A percentile compares a stretch with the other conserved stretches of the same genome.
These are phyloP conservation scores for Orbilia ellipsospora DNA, from an alignment of 2,329 filamentous ascomycete species.

Conservation along the genomic window DNA sequence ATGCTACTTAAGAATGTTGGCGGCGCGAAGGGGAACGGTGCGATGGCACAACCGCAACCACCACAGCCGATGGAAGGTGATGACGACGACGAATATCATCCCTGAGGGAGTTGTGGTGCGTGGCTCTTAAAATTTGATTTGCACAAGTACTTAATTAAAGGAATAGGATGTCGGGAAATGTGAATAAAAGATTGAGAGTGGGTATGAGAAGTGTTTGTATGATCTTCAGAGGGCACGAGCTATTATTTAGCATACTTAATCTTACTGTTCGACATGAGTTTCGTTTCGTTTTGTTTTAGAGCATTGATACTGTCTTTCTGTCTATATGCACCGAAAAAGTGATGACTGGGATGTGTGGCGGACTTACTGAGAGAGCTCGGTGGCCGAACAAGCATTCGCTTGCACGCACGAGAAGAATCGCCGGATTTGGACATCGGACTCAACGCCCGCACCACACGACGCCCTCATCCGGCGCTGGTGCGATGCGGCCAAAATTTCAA, in stretches of 20 bases:
- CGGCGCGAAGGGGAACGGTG: constrained; percentile 53
- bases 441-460: constrained; percentile 8
- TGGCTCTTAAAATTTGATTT: neutral
- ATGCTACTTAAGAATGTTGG: constrained; percentile 66
- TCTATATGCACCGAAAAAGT: neutral
- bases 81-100: constrained; percentile 58
- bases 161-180: neutral
- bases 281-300: too few relatives aligned
- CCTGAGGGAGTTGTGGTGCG: constrained; percentile 12
- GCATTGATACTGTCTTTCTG: neutral
- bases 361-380: neutral
- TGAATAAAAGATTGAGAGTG: neutral
- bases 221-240: constrained; percentile 8
- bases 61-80: constrained; percentile 53
- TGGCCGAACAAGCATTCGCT: neutral
- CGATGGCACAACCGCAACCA: constrained; percentile 51
- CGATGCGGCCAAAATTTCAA: neutral
- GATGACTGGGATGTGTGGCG: neutral
- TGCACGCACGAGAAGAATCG: constrained; percentile 20
- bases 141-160: too few relatives aligned
- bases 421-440: constrained; percentile 46
- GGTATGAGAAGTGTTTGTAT: constrained; percentile 21
- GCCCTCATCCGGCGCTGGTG: constrained; percentile 29
- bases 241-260: neutral
- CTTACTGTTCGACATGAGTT: neutral